Percentiles rank a stretch among this genome's conserved stretches.
Evolutionary conservation across 257 asterid genomes (phyloP).

Genomic region (Striga asiatica): DNA sequence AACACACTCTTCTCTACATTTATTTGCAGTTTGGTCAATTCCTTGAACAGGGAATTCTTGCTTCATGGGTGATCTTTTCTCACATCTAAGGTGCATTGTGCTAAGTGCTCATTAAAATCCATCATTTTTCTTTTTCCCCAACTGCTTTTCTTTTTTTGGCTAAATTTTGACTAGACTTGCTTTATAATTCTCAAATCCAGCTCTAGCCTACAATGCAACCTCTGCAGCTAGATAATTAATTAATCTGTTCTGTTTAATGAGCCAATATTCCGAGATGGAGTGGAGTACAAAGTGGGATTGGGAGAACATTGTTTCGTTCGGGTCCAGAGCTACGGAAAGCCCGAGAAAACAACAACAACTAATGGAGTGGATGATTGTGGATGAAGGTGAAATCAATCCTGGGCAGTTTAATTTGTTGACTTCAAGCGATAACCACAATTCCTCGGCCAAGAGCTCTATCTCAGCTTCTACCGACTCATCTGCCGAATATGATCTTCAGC

Average conservation of each 20-base stretch:
- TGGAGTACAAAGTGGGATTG: conserved; percentile 73
- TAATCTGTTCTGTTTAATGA: conserved; percentile 11
- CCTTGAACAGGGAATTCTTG: not conserved
- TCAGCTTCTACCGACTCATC: conserved; percentile 61
- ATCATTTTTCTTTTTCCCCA: not conserved
- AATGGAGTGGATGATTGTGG: conserved; percentile 54
- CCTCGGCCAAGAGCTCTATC: conserved; percentile 58
- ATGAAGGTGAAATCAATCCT: conserved; percentile 44
- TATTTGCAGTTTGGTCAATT: not conserved
- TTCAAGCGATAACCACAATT: conserved; percentile 38
- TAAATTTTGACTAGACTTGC: not conserved
- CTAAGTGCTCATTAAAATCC: not conserved
- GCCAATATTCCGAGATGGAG: conserved; percentile 46
- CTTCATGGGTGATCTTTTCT: not conserved
- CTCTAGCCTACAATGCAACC: not conserved
- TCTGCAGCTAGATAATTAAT: not conserved
- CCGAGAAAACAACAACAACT: conserved; percentile 42
- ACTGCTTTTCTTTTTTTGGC: too few species aligned
- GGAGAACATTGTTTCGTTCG: conserved; percentile 44
- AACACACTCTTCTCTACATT: not conserved
- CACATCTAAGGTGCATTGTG: not conserved
- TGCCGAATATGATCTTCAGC: conserved; percentile 25
- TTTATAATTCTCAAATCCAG: not conserved
- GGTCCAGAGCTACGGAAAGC: conserved; percentile 42
- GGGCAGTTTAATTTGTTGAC: conserved; percentile 44